Conservation (phyloP, 768 basidiomycete genomes). For the Lactarius akahatsu region DNA sequence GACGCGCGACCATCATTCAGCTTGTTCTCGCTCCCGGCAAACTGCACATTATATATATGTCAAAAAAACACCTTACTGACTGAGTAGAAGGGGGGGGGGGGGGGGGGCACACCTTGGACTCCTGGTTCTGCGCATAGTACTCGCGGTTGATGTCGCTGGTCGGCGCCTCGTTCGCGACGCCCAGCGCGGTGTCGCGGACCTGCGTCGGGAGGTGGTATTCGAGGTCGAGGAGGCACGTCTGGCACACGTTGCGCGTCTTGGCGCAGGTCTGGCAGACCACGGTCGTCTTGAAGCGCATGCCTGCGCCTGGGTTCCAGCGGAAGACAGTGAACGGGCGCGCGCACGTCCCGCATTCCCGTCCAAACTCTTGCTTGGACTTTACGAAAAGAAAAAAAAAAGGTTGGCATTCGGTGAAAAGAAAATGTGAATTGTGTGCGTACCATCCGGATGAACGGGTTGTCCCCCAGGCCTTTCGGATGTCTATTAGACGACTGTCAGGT, state of each 20-base stretch:
- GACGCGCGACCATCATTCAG: constrained; percentile 60
- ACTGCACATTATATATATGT: constrained; percentile 39
- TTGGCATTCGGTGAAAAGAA: constrained; percentile 4
- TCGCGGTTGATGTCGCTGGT: constrained; percentile 97
- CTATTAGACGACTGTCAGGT: background rate
- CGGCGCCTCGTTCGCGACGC: constrained; percentile 81
- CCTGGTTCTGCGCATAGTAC: constrained; percentile 92
- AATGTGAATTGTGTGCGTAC: constrained; percentile 43
- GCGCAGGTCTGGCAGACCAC: constrained; percentile 97
- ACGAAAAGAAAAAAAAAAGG: background rate
- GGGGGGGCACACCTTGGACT: constrained; percentile 58
- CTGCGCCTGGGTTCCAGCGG: constrained; percentile 96
- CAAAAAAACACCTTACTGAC: background rate
- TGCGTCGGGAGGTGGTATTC: constrained; percentile 96
- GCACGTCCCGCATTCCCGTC: constrained; percentile 95
- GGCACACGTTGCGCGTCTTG: constrained; percentile 95
- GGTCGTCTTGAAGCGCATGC: constrained; percentile 93
- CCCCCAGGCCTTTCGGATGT: constrained; percentile 57
- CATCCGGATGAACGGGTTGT: constrained; percentile 94
- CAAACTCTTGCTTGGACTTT: constrained; percentile 93
- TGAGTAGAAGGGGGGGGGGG: constrained; percentile 13
- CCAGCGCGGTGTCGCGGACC: constrained; percentile 94
- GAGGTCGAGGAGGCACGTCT: constrained; percentile 94
- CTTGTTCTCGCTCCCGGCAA: constrained; percentile 68
- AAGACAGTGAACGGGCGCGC: constrained; percentile 96